These are phyloP conservation scores for Gonapodya sp. DNA, from an alignment of 192 early-diverging fungal genomes.

Conservation along the genomic window DNA sequence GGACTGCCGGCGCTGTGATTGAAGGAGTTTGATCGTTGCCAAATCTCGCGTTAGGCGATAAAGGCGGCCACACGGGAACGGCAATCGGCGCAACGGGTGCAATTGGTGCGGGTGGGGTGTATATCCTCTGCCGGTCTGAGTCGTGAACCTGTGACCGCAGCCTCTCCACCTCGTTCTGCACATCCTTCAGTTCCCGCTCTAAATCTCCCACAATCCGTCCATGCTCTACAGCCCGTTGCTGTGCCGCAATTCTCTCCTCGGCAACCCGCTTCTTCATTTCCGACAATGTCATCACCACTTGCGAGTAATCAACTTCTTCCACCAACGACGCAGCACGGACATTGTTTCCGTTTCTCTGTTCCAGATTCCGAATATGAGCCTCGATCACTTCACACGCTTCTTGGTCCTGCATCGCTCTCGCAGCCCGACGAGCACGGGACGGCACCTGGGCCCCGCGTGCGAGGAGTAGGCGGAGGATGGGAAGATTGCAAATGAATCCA, in stretches of 20 bases:
- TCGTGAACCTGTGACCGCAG: neutral
- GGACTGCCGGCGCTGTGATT: neutral
- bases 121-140: neutral
- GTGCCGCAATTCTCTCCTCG: neutral
- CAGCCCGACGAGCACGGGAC: neutral
- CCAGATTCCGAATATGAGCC: neutral
- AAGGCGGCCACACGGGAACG: neutral
- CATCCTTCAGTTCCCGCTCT: neutral
- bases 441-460: neutral
- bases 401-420: neutral
- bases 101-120: no score
- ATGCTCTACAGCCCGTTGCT: neutral
- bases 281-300: neutral
- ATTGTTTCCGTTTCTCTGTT: neutral
- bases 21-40: neutral
- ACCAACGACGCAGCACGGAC: neutral
- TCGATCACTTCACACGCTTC: neutral
- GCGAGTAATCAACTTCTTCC: neutral
- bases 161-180: neutral
- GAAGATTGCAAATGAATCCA: neutral
- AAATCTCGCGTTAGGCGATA: no score
- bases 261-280: neutral
- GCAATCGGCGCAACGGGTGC: neutral
- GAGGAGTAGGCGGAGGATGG: neutral
- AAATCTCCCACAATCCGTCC: neutral